Base-by-base conservation (phyloP, 2,329 filamentous ascomycete species). In the Diaporthe amygdali region DNA sequence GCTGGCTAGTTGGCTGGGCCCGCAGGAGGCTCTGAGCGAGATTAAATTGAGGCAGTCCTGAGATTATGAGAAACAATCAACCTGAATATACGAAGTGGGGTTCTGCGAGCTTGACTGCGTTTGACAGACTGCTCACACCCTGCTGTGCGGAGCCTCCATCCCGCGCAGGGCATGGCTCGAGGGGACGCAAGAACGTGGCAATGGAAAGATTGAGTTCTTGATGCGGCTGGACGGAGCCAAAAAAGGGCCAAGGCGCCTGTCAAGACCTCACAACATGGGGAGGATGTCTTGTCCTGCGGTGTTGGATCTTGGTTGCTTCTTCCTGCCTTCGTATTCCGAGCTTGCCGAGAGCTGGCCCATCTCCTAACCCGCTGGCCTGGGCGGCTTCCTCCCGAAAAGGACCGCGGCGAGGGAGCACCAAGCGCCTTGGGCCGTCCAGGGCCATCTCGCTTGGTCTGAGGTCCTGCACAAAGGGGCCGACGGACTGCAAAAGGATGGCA, bases 391-490 rank as follows among this genome's bases (percentile, higher is more conserved):
- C 37, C 64, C 68, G 59, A 51, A 46, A 64, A 63, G 32, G 71
- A 66, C 49, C 47, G 22, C 30, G 69, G 27, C 49, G 63, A 63
- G 47, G 68, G 54, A 37, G 55, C 30, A 34, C 54, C 9, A 30
- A 30, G 49, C 52, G 63, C 63, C 71, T 72, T 70, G 63, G 59
- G 32, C 12, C 41, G 37, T 37, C 27, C 59, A 25, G 59, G 59
- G 39, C 69, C 66, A 72, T 72, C 34, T 72, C 71, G 71, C 68
- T 71, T 59, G 37, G 68, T 72, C 37, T 52, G 71, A 68, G 68
- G 69, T 63, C 41, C 71, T 72, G 68, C 71, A 71, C n/a, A 22
- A 30, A 56, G 61, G 61, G 69, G 55, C 46, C 10, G 37, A 41
- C 27, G 25, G 22, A 46, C 34, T 46, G 34, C n/a, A 17, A 30